Conservation (phyloP, 1,284 basidiomycete species). For the Sanghuangporus weigelae region DNA sequence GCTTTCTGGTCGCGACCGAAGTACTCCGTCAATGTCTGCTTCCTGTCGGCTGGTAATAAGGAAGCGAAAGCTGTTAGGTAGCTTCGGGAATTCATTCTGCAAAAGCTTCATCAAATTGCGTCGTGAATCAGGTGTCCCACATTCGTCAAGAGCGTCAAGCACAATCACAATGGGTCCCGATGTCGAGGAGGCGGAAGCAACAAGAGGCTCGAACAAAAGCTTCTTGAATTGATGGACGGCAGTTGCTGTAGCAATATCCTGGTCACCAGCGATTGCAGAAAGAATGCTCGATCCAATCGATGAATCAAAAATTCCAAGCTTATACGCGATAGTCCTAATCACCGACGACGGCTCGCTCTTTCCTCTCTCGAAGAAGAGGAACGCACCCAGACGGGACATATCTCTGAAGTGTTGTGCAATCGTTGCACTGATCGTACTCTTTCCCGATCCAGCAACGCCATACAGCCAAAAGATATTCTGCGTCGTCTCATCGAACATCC, state of each 20-base stretch:
- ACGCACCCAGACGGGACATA: neutral
- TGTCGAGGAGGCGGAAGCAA: neutral
- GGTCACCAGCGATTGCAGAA: neutral
- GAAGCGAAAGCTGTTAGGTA: constrained; percentile 1
- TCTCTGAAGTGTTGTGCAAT: neutral
- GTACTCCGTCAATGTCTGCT: neutral
- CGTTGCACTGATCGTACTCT: constrained; percentile 22
- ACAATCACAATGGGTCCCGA: constrained; percentile 5
- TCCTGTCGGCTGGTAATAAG: neutral
- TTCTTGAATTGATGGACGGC: neutral
- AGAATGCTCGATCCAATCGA: neutral
- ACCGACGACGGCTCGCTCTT: constrained; percentile 17
- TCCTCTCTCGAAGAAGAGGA: constrained; percentile 19
- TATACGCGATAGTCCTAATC: constrained; percentile 20
- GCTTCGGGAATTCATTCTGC: constrained; percentile 19
- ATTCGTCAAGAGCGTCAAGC: constrained; percentile 10
- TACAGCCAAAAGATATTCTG: constrained; percentile 20
- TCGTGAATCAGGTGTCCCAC: constrained; percentile 19
- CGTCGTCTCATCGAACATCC: neutral
- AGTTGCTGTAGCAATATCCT: neutral
- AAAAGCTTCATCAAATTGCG: constrained; percentile 26
- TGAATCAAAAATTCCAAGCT: constrained; percentile 19
- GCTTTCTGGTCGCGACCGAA: neutral
- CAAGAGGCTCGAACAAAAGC: neutral
- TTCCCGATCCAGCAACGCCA: constrained; percentile 28